Base-by-base conservation (phyloP, 352 stramenopile genomes). In the Thraustochytrium striatum region DNA sequence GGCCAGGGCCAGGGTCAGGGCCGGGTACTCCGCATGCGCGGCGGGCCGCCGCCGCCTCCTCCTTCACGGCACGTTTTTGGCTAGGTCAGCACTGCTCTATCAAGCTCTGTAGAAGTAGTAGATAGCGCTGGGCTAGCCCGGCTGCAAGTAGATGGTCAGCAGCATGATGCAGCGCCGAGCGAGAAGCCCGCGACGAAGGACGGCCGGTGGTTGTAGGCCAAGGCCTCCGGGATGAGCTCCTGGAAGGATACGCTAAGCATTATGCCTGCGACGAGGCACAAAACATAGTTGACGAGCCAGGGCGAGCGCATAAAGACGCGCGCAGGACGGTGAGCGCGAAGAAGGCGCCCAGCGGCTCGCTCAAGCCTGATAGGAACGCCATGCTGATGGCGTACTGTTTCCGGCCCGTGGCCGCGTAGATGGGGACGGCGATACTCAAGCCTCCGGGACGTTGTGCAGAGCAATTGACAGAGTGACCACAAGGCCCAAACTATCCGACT, bases 391-490 rank as follows among this genome's bases (percentile, higher is more conserved):
- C 89, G 33, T 87, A 85, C 78, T 85, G 87, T 62, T 86, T 86
- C 32, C 85, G 90, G 8, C 88, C 87, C 1, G 89, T 92, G 3
- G 87, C 87, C 36, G 91, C 91, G 69, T 91, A 92, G 53, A 93
- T 90, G 3, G 89, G 88, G 8, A 88, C 85, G 0, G 89, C 89
- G 3, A 93, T 85, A 1, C 88, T 87, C 35, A 93, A 86, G 0
- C 89, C 41, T 93, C 89, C 1, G 89, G 88, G 36, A 93, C 89
- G 72, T 92, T 92, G 84, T 92, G 88, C 32, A 92, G 72, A n/a
- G 87, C 87, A 41, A 92, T 91, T 28, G 87, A 88, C 16, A 92
- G 82, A 0, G 88, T 87, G 2, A 92, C 80, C 21, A 87, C 89
- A 68, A 90, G 47, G 2, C 65, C 62, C 0, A 69, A n/a, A 21